Conservation (phyloP, 306 rosid species). For the Cicer cuneatum region DNA sequence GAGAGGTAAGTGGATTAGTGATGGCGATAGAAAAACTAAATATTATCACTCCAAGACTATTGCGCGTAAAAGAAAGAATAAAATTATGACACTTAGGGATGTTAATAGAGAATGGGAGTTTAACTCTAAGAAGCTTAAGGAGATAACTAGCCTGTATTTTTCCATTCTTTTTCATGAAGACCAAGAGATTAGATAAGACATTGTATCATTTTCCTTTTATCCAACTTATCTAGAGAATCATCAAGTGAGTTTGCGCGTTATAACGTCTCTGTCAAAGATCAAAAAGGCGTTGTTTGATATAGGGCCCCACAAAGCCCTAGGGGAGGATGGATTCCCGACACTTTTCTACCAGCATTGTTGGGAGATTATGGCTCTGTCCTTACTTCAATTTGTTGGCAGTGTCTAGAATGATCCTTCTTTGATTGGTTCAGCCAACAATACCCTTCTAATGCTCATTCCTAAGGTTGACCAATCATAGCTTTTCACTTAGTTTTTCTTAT, state of each 20-base stretch:
- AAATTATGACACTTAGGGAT: background rate
- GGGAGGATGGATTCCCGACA: background rate
- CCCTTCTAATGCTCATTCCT: background rate
- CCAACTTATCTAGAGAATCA: too few species aligned
- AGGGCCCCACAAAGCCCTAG: background rate
- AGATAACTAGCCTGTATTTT: background rate
- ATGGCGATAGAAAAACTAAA: background rate
- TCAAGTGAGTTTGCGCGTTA: too few species aligned
- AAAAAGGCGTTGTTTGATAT: background rate
- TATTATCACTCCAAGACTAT: background rate
- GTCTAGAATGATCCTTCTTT: background rate
- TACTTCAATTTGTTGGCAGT: background rate
- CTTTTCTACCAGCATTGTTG: background rate
- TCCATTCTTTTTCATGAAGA: background rate
- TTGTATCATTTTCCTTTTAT: too few species aligned
- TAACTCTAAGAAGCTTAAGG: background rate
- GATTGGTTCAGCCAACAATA: background rate
- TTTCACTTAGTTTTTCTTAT: background rate
- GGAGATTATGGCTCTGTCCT: background rate
- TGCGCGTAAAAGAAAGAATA: background rate
- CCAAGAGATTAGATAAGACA: too few species aligned
- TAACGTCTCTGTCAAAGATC: background rate
- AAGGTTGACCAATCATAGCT: background rate
- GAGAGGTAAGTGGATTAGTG: background rate
- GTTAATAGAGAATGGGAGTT: background rate